phyloP scores from a whole-genome alignment of 1,284 basidiomycete species.

The Heterobasidion irregulare region DNA sequence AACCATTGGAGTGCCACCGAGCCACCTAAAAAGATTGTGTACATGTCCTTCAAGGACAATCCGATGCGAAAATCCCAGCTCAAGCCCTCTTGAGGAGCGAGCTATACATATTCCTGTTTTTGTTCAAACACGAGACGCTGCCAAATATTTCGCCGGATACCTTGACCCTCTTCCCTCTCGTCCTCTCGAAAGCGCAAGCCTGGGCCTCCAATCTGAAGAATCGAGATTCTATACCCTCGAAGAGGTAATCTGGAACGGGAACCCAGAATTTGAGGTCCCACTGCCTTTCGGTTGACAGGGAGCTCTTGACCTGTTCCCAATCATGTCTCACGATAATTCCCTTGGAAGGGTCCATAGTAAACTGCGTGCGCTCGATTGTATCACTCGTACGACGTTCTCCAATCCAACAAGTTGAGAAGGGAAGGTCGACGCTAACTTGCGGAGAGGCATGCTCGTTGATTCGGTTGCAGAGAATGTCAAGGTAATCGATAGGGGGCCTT shows the following conservation, averaged over 20 bases:
- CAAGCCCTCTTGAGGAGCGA: neutral
- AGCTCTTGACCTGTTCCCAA: conserved; percentile 5
- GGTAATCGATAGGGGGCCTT: too few relatives aligned
- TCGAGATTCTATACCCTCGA: conserved; percentile 23
- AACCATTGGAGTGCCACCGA: too few relatives aligned
- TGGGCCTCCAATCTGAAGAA: conserved; percentile 17
- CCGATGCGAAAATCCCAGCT: neutral
- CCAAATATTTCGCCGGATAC: conserved; percentile 9
- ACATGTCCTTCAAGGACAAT: too few relatives aligned
- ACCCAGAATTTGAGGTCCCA: conserved; percentile 22
- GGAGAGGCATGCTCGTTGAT: too few relatives aligned
- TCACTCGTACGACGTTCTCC: neutral
- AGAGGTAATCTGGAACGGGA: conserved; percentile 22
- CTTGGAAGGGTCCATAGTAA: too few relatives aligned
- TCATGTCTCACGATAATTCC: conserved; percentile 10
- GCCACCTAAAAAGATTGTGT: too few relatives aligned
- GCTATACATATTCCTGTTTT: conserved; percentile 9
- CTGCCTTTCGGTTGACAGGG: conserved; percentile 5
- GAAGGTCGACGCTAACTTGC: neutral
- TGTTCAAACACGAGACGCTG: conserved; percentile 12
- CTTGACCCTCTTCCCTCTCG: conserved; percentile 7
- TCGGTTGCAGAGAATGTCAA: too few relatives aligned
- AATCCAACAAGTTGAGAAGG: conserved; percentile 6
- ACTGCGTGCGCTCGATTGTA: too few relatives aligned
- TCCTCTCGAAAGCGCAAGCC: conserved; percentile 8